Percentiles rank a stretch among this genome's conserved stretches.
Conservation (phyloP, 306 rosid species). For the Dalbergia cultrata region DNA sequence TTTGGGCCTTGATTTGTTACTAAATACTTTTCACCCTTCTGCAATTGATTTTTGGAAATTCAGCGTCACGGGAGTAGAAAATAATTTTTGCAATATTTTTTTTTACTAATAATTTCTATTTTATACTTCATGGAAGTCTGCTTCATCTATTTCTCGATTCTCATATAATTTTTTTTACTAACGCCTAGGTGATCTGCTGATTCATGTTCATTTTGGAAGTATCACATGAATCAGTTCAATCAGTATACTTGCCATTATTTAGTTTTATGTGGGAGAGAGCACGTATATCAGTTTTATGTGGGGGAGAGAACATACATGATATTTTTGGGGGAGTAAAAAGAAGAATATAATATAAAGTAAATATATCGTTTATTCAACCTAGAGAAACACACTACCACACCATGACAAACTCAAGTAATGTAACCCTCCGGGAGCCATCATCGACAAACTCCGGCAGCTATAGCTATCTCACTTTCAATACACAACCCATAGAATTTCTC, state of each 20-base stretch:
- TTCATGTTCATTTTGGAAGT: background rate
- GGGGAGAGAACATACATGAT: background rate
- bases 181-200: background rate
- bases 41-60: background rate
- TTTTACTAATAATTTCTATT: too few relatives aligned
- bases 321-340: background rate
- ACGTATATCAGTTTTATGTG: too few relatives aligned
- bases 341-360: constrained; percentile 22
- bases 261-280: background rate
- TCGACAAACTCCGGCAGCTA: constrained; percentile 32
- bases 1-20: background rate
- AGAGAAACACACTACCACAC: constrained; percentile 59
- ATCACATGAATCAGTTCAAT: background rate
- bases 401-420: constrained; percentile 56
- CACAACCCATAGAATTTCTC: constrained; percentile 35
- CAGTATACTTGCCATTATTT: background rate
- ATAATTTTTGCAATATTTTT: too few relatives aligned
- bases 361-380: constrained; percentile 60
- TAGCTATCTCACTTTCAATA: constrained; percentile 11
- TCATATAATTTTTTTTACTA: background rate
- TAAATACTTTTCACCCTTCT: background rate
- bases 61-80: background rate
- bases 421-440: constrained; percentile 35
- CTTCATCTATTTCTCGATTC: too few relatives aligned
- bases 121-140: too few relatives aligned